Conservation (phyloP, 129 eudicot species). For the Chrysanthemum makinoi region DNA sequence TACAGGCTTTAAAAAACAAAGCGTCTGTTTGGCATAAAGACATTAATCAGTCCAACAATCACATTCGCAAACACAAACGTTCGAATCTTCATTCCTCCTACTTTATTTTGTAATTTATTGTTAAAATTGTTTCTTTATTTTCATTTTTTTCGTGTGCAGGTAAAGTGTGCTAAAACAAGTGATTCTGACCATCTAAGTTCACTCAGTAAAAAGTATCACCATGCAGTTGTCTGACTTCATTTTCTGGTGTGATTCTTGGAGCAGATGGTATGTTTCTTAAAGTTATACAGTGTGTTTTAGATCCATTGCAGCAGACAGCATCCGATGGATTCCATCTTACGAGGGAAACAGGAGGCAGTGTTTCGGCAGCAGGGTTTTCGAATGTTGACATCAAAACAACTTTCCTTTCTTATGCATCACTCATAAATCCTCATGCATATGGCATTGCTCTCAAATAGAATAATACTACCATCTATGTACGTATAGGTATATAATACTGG, state of each 20-base stretch:
- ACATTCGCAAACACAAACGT: no score
- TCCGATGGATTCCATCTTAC: conserved; percentile 91
- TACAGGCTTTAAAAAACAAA: no score
- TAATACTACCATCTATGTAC: conserved; percentile 9
- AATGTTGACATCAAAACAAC: conserved; percentile 44
- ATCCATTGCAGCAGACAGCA: conserved; percentile 80
- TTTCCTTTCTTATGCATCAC: conserved; percentile 51
- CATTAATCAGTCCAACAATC: no score
- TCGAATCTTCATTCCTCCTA: no score
- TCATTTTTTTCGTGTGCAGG: no score
- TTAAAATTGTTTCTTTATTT: no score
- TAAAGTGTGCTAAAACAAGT: background rate
- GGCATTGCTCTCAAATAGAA: conserved; percentile 72
- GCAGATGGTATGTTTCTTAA: conserved; percentile 78
- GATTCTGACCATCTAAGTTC: background rate
- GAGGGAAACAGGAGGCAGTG: conserved; percentile 63
- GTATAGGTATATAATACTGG: no score
- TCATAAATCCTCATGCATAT: conserved; percentile 70
- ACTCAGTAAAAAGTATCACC: no score
- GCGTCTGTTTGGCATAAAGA: no score
- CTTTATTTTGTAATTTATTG: no score
- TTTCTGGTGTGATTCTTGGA: conserved; percentile 12
- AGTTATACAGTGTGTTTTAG: conserved; percentile 58
- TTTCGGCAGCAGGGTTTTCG: conserved; percentile 75
- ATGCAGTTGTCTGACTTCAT: background rate